A percentile compares a stretch with the other conserved stretches of the same genome.
Conservation (phyloP, 768 basidiomycete genomes). For the Coprinopsis marcescibilis region DNA sequence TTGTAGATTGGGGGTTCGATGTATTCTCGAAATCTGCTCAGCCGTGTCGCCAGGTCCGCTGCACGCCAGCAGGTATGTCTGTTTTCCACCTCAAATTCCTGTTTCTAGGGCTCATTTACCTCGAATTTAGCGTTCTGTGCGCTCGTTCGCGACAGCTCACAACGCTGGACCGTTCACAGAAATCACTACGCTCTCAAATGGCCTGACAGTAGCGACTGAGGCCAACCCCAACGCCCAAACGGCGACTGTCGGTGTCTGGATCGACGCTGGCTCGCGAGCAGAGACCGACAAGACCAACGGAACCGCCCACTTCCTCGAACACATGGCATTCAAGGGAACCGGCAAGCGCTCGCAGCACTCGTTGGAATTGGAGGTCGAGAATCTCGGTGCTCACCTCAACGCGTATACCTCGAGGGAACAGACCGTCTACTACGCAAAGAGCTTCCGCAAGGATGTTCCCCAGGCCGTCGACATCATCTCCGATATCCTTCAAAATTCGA, state of each 20-base stretch:
- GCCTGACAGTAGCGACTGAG: constrained; percentile 92
- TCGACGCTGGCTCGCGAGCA: constrained; percentile 95
- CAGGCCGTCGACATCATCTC: constrained; percentile 93
- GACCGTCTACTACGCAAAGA: constrained; percentile 99
- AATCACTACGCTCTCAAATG: constrained; percentile 89
- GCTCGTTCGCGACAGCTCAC: constrained; percentile 66
- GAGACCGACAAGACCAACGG: constrained; percentile 95
- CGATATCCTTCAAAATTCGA: constrained; percentile 96
- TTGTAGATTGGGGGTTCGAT: constrained; percentile 21
- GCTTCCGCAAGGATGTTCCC: constrained; percentile 92
- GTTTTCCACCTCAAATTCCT: neutral
- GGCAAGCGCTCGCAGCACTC: constrained; percentile 79
- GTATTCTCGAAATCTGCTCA: constrained; percentile 38
- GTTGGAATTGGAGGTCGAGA: constrained; percentile 96
- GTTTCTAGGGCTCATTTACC: neutral
- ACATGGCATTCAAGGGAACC: constrained; percentile 98
- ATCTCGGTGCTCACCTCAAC: constrained; percentile 94
- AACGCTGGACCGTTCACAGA: constrained; percentile 77
- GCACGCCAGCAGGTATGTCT: constrained; percentile 33
- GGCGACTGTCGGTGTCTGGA: constrained; percentile 99
- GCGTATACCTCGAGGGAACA: constrained; percentile 99
- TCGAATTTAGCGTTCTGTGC: constrained; percentile 41
- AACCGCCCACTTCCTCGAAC: constrained; percentile 97
- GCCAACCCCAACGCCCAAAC: constrained; percentile 87
- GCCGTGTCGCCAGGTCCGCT: constrained; percentile 36